phyloP scores from a whole-genome alignment of 495 filamentous ascomycete species.

The Annulohypoxylon maeteangense region DNA sequence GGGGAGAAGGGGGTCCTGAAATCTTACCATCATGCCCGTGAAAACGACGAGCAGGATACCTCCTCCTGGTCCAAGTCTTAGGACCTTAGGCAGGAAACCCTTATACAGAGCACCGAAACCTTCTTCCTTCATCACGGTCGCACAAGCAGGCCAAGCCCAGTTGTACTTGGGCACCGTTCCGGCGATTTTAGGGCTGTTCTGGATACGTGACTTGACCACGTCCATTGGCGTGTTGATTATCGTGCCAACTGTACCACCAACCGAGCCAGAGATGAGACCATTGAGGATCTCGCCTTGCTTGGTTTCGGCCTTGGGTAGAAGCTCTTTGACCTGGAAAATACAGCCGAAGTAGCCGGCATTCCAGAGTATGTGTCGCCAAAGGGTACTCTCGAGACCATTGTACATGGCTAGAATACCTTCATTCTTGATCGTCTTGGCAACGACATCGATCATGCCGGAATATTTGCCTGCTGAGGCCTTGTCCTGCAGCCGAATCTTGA shows the following conservation, averaged over 20 bases:
- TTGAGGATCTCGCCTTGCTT: conserved; percentile 85
- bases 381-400: conserved; percentile 93
- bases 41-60: conserved; percentile 48
- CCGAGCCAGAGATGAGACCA: conserved; percentile 84
- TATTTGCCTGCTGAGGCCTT: conserved; percentile 94
- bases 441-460: conserved; percentile 90
- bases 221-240: conserved; percentile 97
- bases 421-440: conserved; percentile 78
- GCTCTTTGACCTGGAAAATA: conserved; percentile 91
- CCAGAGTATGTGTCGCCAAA: conserved; percentile 98
- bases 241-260: conserved; percentile 92
- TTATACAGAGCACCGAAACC: conserved; percentile 94
- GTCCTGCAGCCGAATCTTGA: conserved; percentile 93
- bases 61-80: conserved; percentile 86
- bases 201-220: conserved; percentile 96
- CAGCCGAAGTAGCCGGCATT: conserved; percentile 98
- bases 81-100: conserved; percentile 95
- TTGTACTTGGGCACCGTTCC: conserved; percentile 92
- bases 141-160: conserved; percentile 91
- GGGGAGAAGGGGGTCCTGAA: too few relatives aligned
- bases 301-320: conserved; percentile 80
- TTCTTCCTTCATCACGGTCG: conserved; percentile 90
- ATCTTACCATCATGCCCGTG: conserved; percentile 38
- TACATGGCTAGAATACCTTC: conserved; percentile 93
- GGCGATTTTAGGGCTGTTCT: conserved; percentile 85